phyloP scores from a whole-genome alignment of 257 asterid genomes.

The Nicotiana tabacum region DNA sequence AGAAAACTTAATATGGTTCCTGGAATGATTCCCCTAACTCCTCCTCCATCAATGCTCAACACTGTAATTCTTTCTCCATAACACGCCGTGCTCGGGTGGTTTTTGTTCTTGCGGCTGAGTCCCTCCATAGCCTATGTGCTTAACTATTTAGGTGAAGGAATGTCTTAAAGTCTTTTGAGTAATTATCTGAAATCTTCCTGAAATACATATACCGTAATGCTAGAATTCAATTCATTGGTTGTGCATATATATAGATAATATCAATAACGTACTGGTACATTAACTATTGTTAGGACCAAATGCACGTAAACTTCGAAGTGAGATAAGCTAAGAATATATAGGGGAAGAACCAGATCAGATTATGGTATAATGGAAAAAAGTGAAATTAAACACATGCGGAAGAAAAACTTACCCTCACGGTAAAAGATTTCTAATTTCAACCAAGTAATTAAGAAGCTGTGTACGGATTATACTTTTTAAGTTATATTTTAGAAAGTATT shows the following conservation, averaged over 20 bases:
- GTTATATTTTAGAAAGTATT: not conserved
- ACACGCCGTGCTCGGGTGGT: not conserved
- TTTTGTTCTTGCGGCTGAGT: not conserved
- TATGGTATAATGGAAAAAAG: not conserved
- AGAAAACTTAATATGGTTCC: conserved; percentile 36
- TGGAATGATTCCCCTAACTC: conserved; percentile 49
- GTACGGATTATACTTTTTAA: not conserved
- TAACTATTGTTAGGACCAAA: not conserved
- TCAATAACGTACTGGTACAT: not conserved
- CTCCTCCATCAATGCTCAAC: conserved; percentile 60
- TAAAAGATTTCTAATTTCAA: not conserved
- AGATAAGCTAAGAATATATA: not conserved
- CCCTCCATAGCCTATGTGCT: not conserved
- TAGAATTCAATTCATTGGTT: not conserved
- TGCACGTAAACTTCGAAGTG: too few relatives aligned
- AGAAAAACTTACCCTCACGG: not conserved
- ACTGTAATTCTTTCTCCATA: conserved; percentile 33
- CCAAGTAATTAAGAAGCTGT: not conserved
- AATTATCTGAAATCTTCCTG: not conserved
- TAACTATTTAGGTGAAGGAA: not conserved
- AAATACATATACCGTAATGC: not conserved
- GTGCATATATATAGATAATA: not conserved
- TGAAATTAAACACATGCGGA: not conserved
- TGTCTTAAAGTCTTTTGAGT: not conserved
- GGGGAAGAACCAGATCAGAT: not conserved